Base-by-base conservation (phyloP, 1,139 yeast species). In the Yamadazyma dushanensis region DNA sequence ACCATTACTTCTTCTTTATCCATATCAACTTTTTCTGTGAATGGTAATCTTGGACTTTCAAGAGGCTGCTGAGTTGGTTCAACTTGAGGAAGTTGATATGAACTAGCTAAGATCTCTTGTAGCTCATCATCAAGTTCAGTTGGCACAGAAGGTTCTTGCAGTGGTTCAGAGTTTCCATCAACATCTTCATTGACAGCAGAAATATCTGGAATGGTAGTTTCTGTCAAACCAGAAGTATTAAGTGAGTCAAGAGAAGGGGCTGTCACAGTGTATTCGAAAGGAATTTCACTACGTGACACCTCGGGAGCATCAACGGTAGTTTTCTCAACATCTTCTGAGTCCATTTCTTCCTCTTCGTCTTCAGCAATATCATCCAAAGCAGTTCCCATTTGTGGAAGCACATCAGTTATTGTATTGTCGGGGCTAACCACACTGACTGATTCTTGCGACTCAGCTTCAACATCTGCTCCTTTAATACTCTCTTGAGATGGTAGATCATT, bases 91-190 rank as follows among this genome's bases (percentile, higher is more conserved):
- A n/a, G 16, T 11, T 37, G 40, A 4, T 23, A 30, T 3, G 47
- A 35, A 2, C 41, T 44, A 22, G 37, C 39, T 3, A 45, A 32
- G 7, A 42, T 39, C n/a, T 25, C 27, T 15, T 25, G 11, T 13
- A 36, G 36, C 3, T 24, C 18, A 3, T 35, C 41, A 9, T 33
- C 29, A 4, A 43, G 8, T 18, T 36, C 30, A 3, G 43, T 15
- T 16, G 32, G 43, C 2, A 24, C 40, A 17, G 34, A 30, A n/a
- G 28, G 40, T 21, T 44, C 42, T 28, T 44, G 46, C 5, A 42
- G 26, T 6, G 34, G 5, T 24, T 24, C 16, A 11, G 26, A 14
- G 6, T 29, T 15, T 17, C 10, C 21, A 4, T 20, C 31, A n/a
- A 10, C 19, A 21, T 17, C 22, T n/a, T 15, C 13, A 3, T 27